Evolutionary conservation across 2,329 filamentous ascomycete genomes (phyloP).

Genomic region (Emydomyces testavorans): DNA sequence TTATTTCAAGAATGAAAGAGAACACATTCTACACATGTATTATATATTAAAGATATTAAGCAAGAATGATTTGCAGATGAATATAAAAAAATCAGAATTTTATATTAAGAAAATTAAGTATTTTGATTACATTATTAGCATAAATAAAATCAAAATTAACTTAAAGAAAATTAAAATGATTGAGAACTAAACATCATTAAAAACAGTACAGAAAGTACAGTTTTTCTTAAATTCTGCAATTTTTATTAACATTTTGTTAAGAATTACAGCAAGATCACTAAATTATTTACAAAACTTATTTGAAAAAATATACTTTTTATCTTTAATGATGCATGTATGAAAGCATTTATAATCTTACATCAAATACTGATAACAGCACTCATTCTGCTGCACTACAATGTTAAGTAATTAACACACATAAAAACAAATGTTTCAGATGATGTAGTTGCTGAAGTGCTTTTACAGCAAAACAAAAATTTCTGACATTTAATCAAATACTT

Average conservation of each 20-base stretch:
- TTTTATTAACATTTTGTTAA: constrained; percentile 1
- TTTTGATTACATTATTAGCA: not conserved
- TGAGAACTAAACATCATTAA: not conserved
- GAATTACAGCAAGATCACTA: not conserved
- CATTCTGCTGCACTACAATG: not conserved
- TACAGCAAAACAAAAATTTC: too few relatives aligned
- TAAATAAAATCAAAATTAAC: not conserved
- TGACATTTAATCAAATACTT: too few relatives aligned
- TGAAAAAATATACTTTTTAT: not conserved
- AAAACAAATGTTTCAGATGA: too few relatives aligned
- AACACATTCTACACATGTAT: constrained; percentile 1
- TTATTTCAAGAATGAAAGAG: not conserved
- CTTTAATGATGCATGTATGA: not conserved
- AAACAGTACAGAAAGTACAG: not conserved
- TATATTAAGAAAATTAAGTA: not conserved
- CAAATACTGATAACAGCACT: not conserved
- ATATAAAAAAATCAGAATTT: constrained; percentile 5
- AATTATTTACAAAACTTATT: not conserved
- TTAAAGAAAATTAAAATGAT: not conserved
- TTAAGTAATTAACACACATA: not conserved
- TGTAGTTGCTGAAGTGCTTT: too few relatives aligned
- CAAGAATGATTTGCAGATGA: not conserved
- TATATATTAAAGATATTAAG: not conserved
- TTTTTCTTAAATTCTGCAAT: constrained; percentile 4
- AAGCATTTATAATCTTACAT: not conserved